Conservation (phyloP, 805 yeast species). For the Starmera quercuum region DNA sequence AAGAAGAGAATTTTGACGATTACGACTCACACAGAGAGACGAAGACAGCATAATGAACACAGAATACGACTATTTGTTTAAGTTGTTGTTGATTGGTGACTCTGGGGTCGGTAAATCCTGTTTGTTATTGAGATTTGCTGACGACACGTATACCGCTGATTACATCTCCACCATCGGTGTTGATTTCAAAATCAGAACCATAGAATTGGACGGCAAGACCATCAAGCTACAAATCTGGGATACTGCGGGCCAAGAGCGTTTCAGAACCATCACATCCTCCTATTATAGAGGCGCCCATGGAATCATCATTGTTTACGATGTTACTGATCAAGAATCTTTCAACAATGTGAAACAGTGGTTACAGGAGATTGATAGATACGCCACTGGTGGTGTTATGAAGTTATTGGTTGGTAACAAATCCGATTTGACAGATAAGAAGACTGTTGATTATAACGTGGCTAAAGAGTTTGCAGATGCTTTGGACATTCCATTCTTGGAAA, state of each 20-base stretch:
- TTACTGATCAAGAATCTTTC: conserved; percentile 94
- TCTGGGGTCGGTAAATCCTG: conserved; percentile 99
- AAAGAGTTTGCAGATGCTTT: conserved; percentile 96
- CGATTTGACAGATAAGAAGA: conserved; percentile 87
- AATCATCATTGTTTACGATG: conserved; percentile 94
- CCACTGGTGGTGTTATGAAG: conserved; percentile 95
- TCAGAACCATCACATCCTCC: conserved; percentile 94
- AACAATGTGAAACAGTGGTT: conserved; percentile 97
- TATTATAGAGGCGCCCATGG: conserved; percentile 99
- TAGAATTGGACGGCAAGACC: conserved; percentile 93
- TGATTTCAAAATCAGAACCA: conserved; percentile 84
- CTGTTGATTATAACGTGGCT: conserved; percentile 92
- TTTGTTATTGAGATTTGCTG: conserved; percentile 89
- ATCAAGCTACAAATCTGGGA: conserved; percentile 99
- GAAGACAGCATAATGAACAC: conserved; percentile 66
- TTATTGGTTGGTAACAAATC: conserved; percentile 95
- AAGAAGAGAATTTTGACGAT: too few species aligned
- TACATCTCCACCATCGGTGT: conserved; percentile 98
- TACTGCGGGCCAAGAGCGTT: conserved; percentile 98
- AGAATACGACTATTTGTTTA: conserved; percentile 97
- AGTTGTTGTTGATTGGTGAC: conserved; percentile 91
- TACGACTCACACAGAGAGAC: too few species aligned
- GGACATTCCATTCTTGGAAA: conserved; percentile 92
- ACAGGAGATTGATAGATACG: conserved; percentile 97
- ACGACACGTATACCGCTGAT: conserved; percentile 93